Evolutionary conservation across 2,329 filamentous ascomycete genomes (phyloP), one percentile per base, ranked within the genome.

Genomic region (Acrodontium crateriforme): DNA sequence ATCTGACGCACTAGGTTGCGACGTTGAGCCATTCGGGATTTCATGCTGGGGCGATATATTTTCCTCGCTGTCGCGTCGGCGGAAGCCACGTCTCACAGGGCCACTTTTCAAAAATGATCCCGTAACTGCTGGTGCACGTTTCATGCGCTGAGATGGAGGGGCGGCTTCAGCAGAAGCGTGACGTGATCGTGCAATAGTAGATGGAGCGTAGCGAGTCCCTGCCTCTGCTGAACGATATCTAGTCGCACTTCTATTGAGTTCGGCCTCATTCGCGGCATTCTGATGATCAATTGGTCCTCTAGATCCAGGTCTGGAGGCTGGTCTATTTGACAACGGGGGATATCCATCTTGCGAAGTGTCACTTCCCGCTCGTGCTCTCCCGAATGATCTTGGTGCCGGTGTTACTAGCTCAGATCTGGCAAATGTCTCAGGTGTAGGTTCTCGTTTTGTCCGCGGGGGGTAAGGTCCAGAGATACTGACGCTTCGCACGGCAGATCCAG

Each of bases 101-200:
- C 47, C 50, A 1, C 79, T 81, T 41, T 79, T 83, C 13, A 89
- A 60, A 40, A 87, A 85, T 34, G 72, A 78, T 1, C 81, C 82
- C 2, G 77, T 71, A 6, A 78, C 63, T 52, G 81, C 80, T 10
- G 76, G 77, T 9, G 82, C 70, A 35, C 80, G 66, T 55, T 85
- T 87, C 33, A 85, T 63, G 4, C 82, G 70, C 63, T 84, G 71
- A 1, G 81, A 83, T 42, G 72, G 58, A 9, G 70, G 74, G 18
- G 59, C 56, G 18, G 78, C 74, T 14, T 84, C 77, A 3, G 71
- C 71, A 27, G 52, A 48, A 6, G 39, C 27, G 28, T 65, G 62
- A 18, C 65, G 61, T 10, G 54, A 60, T 27, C 63, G 60, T 18
- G 60, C 59, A 23, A 61, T 55, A 2, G 66, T 67, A 3, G 68